phyloP scores from a whole-genome alignment of 2,329 filamentous ascomycete species.

The Microsporum ferrugineum region DNA sequence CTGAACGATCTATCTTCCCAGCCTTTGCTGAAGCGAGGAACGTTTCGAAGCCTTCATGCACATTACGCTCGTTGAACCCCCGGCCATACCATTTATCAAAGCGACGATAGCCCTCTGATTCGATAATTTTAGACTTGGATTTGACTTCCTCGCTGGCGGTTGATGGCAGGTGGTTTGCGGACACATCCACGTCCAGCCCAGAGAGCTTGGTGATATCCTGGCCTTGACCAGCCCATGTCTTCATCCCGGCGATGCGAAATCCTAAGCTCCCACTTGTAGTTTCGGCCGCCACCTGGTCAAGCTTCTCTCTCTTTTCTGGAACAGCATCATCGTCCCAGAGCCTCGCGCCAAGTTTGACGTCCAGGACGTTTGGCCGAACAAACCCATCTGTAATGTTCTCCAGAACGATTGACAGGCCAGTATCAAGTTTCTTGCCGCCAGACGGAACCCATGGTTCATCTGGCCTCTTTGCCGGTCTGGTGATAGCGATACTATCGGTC shows the following conservation, averaged over 20 bases:
- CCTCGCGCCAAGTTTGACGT: conserved; percentile 78
- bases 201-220: conserved; percentile 9
- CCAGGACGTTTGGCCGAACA: conserved; percentile 74
- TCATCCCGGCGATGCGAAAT: conserved; percentile 56
- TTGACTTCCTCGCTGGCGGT: conserved; percentile 42
- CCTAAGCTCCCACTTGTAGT: conserved; percentile 51
- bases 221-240: conserved; percentile 40
- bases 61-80: conserved; percentile 44
- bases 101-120: conserved; percentile 43
- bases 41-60: conserved; percentile 47
- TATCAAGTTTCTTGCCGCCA: conserved; percentile 55
- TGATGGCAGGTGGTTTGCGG: conserved; percentile 32
- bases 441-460: conserved; percentile 36
- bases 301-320: conserved; percentile 45
- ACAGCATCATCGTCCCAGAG: conserved; percentile 68
- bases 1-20: conserved; percentile 33
- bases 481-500: conserved; percentile 20
- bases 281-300: conserved; percentile 48
- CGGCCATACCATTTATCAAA: conserved; percentile 59
- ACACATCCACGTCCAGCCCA: conserved; percentile 1
- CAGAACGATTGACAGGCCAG: conserved; percentile 68
- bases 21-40: conserved; percentile 41
- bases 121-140: conserved; percentile 31
- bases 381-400: conserved; percentile 77
- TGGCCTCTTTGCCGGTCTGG: conserved; percentile 16